A percentile compares a stretch with the other conserved stretches of the same genome.
These are phyloP conservation scores for Emydomyces testavorans DNA, from an alignment of 2,329 filamentous ascomycete species.

Conservation along the genomic window DNA sequence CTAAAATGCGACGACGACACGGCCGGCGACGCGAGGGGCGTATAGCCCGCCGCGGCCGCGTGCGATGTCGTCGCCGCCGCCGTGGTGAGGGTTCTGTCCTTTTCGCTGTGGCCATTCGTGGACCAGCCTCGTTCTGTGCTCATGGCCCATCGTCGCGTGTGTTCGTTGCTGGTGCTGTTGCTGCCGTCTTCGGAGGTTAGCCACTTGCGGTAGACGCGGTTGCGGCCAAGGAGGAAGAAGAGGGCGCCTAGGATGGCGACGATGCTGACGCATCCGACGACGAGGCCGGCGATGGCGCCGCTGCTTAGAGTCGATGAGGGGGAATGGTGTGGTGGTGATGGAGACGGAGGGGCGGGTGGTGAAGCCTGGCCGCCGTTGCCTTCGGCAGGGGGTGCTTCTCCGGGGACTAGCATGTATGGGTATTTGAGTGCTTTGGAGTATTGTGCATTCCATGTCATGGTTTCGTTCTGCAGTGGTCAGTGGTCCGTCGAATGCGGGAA, in stretches of 20 bases:
- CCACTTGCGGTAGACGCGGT: slow-evolving; percentile 28
- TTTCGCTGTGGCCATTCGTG: slow-evolving; percentile 14
- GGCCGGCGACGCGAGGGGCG: slow-evolving; percentile 16
- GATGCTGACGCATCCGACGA: slow-evolving; percentile 41
- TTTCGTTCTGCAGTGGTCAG: slow-evolving; percentile 37
- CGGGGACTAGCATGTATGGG: slow-evolving; percentile 45
- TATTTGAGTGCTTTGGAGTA: slow-evolving; percentile 39
- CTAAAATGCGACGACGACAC: slow-evolving; percentile 2
- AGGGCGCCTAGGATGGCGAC: slow-evolving; percentile 38
- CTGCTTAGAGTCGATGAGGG: slow-evolving; percentile 23
- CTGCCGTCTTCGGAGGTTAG: slow-evolving; percentile 26
- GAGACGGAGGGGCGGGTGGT: slow-evolving; percentile 9
- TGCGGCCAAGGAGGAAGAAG: slow-evolving; percentile 29
- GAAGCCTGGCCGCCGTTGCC: slow-evolving; percentile 15
- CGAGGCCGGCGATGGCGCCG: slow-evolving; percentile 51
- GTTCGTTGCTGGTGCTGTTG: slow-evolving; percentile 21
- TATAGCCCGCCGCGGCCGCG: slow-evolving; percentile 12
- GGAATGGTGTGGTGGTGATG: slow-evolving; percentile 12
- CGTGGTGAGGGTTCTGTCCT: background rate
- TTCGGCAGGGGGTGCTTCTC: slow-evolving; percentile 46
- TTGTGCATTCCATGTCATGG: slow-evolving; percentile 40
- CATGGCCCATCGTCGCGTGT: slow-evolving; percentile 27
- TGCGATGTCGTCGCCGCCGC: slow-evolving; percentile 9
- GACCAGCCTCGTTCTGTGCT: slow-evolving; percentile 18
- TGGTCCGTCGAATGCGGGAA: too few species aligned